These are phyloP conservation scores for Acanthamoeba rhysodes DNA, from an alignment of 208 protist genomes.

Conservation along the genomic window DNA sequence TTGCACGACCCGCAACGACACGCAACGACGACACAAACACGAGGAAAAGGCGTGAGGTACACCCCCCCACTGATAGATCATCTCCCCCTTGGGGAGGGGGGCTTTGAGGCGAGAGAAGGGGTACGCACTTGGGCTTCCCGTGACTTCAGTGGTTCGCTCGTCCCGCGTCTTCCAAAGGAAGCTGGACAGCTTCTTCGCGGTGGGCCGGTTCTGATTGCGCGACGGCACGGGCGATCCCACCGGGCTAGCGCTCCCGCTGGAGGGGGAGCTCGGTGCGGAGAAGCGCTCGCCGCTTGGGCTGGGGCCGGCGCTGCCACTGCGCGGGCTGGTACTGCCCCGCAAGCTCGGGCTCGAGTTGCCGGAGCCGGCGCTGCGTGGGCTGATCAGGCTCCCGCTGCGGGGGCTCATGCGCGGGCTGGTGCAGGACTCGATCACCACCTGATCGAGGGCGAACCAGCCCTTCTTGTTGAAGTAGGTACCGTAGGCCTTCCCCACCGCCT, in stretches of 20 bases:
- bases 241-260: neutral
- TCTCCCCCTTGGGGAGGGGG: no score
- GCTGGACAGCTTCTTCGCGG: neutral
- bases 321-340: neutral
- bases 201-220: neutral
- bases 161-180: slow-evolving; percentile 22
- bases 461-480: slow-evolving; percentile 12
- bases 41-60: no score
- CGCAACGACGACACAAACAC: no score
- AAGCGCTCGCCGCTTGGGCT: neutral
- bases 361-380: neutral
- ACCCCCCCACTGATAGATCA: no score
- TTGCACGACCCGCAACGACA: no score
- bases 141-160: neutral
- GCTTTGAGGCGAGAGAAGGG: neutral
- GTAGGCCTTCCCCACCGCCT: slow-evolving; percentile 16
- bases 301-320: neutral
- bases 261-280: neutral
- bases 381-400: neutral
- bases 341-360: neutral
- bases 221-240: neutral
- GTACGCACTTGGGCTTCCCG: neutral
- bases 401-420: neutral
- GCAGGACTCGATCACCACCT: neutral
- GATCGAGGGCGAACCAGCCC: slow-evolving; percentile 34